Conservation (phyloP, 2,329 filamentous ascomycete species). For the Neofusicoccum laricinum region DNA sequence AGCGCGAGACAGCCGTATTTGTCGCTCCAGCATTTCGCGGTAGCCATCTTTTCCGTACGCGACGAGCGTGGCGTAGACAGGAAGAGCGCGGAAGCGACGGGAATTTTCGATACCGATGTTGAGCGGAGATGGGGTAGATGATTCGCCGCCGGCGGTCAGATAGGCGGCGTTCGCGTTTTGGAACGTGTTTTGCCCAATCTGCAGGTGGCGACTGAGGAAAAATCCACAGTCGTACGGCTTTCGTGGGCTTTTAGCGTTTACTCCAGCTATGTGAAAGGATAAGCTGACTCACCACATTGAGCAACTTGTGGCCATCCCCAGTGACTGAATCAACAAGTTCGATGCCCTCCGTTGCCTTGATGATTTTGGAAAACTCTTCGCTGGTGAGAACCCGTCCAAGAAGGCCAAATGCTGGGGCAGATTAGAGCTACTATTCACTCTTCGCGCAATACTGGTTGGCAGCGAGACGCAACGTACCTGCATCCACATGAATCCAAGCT, state of each 20-base stretch:
- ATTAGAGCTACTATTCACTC: neutral
- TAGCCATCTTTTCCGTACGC: conserved; percentile 72
- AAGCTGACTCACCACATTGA: conserved; percentile 68
- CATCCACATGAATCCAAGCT: conserved; percentile 89
- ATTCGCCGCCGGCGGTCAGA: conserved; percentile 47
- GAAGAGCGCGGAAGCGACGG: conserved; percentile 83
- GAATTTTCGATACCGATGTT: conserved; percentile 92
- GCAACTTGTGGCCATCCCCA: conserved; percentile 83
- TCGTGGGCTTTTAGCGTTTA: neutral
- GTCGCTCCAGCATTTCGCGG: conserved; percentile 64
- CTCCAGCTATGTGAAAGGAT: neutral
- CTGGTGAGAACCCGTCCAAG: conserved; percentile 67
- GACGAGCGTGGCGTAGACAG: conserved; percentile 76
- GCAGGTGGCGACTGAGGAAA: conserved; percentile 70
- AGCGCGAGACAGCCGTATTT: conserved; percentile 67
- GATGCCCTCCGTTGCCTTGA: conserved; percentile 58
- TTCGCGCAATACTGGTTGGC: neutral
- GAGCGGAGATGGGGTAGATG: conserved; percentile 69
- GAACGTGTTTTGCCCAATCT: conserved; percentile 63
- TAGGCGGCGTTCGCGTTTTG: conserved; percentile 85
- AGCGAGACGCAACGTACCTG: conserved; percentile 46
- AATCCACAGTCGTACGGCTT: conserved; percentile 88
- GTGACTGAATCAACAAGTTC: conserved; percentile 85
- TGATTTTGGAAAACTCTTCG: conserved; percentile 56
- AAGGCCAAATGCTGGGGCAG: conserved; percentile 69